These are phyloP conservation scores for Tanozyma kutaoensis DNA, from an alignment of 805 yeast species.

Conservation along the genomic window DNA sequence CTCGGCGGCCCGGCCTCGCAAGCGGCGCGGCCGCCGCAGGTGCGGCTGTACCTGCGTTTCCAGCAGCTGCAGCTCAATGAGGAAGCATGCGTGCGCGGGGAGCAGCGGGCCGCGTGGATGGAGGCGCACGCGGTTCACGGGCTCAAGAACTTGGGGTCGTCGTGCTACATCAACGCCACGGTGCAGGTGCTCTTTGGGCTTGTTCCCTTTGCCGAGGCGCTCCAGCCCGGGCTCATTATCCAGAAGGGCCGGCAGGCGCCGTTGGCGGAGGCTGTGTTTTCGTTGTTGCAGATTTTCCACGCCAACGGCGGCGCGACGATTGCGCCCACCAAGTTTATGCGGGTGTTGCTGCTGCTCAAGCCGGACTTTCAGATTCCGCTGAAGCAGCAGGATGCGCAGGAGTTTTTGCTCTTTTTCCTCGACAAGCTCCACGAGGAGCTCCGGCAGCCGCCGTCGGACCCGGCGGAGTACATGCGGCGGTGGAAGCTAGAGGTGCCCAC, in stretches of 20 bases:
- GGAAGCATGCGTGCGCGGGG: no score
- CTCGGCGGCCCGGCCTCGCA: no score
- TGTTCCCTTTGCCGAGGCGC: slow-evolving; percentile 20
- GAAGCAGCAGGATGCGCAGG: slow-evolving; percentile 78
- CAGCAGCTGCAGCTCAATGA: no score
- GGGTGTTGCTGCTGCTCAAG: slow-evolving; percentile 35
- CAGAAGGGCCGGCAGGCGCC: no score
- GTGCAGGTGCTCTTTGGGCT: slow-evolving; percentile 57
- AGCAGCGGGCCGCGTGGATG: no score
- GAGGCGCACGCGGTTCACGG: slow-evolving; percentile 44
- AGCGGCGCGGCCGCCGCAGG: no score
- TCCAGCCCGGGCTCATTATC: slow-evolving; percentile 6
- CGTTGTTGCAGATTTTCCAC: slow-evolving; percentile 44
- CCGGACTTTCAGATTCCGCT: slow-evolving; percentile 59
- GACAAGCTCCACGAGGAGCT: slow-evolving; percentile 63
- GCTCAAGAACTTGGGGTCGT: slow-evolving; percentile 52
- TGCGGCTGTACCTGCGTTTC: no score
- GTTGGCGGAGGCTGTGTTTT: slow-evolving; percentile 38
- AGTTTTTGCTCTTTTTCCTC: slow-evolving; percentile 51
- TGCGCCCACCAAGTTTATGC: slow-evolving; percentile 52
- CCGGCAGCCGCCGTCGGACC: slow-evolving; percentile 10
- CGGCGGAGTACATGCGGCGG: slow-evolving; percentile 9
- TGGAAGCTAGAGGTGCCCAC: slow-evolving; percentile 14
- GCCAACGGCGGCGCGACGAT: slow-evolving; percentile 47
- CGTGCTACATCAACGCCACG: slow-evolving; percentile 68